Evolutionary conservation across 352 stramenopile genomes (phyloP), one percentile per base, ranked within the genome.

Genomic region (Pythium monospermum): DNA sequence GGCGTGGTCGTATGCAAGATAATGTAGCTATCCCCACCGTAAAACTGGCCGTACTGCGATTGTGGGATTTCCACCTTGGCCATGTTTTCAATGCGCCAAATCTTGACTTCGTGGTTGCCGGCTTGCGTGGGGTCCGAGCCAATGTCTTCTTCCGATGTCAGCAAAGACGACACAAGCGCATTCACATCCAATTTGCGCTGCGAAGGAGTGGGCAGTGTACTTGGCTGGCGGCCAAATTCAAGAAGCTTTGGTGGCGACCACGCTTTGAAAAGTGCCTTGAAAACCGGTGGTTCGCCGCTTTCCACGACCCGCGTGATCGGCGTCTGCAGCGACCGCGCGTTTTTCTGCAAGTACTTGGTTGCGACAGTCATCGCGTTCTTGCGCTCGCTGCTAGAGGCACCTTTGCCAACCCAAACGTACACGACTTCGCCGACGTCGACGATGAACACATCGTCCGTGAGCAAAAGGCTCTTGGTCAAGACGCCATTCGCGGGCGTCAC

Each of bases 1-100:
- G 74, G 61, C 49, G 65, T 87, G 18, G 85, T 80, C 19, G 80
- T 87, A 49, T 95, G 71, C 23, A 98, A 68, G 21, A 98, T 53
- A 59, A 99, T 91, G 76, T 99, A 99, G 55, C 85, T 97, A 70
- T 99, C 96, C 27, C 95, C 96, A 44, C 76, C 76, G 64, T 95
- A 96, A 64, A 99, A 98, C 39, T 90, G 78, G 16, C 96, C 96
- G 55, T 97, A 88, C 19, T 76, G 68, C 28, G 78, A 59, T 42
- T 77, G 49, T n/a, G 77, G 77, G 35, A 95, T 66, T 31, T 88
- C 69, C 13, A 87, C 87, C 58, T 92, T 96, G 19, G 93, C 82
- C 48, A 97, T 75, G 66, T 96, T 66, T 63, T 97, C 87, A 44
- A 98, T 89, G 60, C 86, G 82, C 91, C 89, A 97, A 6, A 97